These are phyloP conservation scores for Euphorbia schlechtendalii DNA, from an alignment of 441 rosid species.

Conservation along the genomic window DNA sequence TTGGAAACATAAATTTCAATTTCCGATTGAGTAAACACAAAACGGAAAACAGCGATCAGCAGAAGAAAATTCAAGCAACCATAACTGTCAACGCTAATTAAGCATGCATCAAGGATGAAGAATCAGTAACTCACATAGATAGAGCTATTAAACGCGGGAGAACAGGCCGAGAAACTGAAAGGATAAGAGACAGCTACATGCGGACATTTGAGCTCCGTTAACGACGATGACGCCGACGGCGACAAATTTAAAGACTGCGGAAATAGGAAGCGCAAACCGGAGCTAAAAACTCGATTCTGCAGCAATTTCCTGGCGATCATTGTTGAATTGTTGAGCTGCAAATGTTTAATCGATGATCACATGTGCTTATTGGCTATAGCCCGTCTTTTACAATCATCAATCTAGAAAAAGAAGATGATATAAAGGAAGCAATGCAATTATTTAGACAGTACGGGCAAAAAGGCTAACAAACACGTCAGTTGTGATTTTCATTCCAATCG, in stretches of 20 bases:
- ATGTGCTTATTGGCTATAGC: neutral
- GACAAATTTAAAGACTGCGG: constrained; percentile 8
- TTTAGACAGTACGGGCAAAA: no score
- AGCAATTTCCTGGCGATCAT: constrained; percentile 33
- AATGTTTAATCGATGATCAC: neutral
- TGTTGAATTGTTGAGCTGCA: neutral
- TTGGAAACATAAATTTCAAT: neutral
- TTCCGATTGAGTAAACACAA: neutral
- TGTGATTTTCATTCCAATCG: no score
- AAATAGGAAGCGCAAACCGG: constrained; percentile 15
- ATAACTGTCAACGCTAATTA: neutral
- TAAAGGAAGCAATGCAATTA: no score
- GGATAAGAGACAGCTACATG: neutral
- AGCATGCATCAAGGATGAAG: neutral
- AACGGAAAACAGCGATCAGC: neutral
- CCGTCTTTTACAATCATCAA: neutral
- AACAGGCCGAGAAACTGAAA: constrained; percentile 2
- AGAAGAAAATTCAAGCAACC: neutral
- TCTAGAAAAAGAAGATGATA: neutral
- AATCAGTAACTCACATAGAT: constrained; percentile 26
- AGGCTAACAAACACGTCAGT: no score
- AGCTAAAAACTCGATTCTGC: constrained; percentile 20
- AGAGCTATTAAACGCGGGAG: constrained; percentile 8
- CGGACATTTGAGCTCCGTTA: neutral
- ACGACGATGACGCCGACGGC: constrained; percentile 5